Percentiles rank a stretch among this genome's conserved stretches.
Conservation (phyloP, 129 eudicot genomes). For the Artemisia annua region DNA sequence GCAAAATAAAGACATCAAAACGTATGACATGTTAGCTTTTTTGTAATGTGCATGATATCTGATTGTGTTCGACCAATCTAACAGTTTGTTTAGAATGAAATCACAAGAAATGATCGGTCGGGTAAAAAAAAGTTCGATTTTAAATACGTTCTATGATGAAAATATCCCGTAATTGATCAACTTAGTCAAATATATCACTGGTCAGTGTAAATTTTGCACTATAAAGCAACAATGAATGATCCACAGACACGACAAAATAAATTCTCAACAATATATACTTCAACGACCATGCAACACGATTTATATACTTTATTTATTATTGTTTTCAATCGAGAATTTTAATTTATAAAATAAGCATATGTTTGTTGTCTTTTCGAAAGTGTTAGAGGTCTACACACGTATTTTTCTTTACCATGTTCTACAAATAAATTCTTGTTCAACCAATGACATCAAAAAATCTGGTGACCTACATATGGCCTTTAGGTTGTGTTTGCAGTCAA, state of each 20-base stretch:
- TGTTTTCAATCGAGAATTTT: conserved; percentile 24
- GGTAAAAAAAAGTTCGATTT: too few species aligned
- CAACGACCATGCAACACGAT: conserved; percentile 26
- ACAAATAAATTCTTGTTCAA: conserved; percentile 21
- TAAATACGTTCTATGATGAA: too few species aligned
- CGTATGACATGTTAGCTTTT: too few species aligned
- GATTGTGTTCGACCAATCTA: too few species aligned
- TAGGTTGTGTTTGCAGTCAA: conserved; percentile 20
- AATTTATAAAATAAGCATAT: conserved; percentile 2
- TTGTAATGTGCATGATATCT: too few species aligned
- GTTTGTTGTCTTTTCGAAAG: conserved; percentile 29
- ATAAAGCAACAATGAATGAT: conserved; percentile 20
- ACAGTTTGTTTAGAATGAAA: too few species aligned
- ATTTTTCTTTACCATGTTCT: too few species aligned
- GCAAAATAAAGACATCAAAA: too few species aligned
- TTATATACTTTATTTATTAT: conserved; percentile 6
- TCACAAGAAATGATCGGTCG: too few species aligned
- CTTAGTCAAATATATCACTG: not conserved
- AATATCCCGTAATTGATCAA: too few species aligned
- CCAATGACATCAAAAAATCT: conserved; percentile 17
- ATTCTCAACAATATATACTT: conserved; percentile 14
- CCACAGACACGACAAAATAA: conserved; percentile 27
- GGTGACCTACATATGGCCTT: conserved; percentile 7
- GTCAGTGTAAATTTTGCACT: not conserved
- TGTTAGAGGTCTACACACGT: conserved; percentile 27